Evolutionary conservation across 768 basidiomycete species (phyloP).

Genomic region (Dentipellis fragilis): DNA sequence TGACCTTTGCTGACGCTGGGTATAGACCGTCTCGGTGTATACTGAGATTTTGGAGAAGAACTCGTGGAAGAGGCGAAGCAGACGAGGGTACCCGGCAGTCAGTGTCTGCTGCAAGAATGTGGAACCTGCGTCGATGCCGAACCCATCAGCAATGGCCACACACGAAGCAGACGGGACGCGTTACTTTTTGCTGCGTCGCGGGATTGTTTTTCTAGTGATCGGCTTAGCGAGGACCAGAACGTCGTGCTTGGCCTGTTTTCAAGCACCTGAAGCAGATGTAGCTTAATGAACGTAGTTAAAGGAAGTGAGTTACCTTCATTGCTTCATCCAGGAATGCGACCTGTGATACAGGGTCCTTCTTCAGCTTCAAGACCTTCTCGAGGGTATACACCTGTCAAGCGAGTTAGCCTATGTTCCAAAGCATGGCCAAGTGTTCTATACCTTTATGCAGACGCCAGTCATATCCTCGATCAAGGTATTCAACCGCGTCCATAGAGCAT

Average conservation of each 20-base stretch:
- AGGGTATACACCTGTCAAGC: conserved; percentile 74
- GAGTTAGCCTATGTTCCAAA: neutral
- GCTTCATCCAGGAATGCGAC: conserved; percentile 83
- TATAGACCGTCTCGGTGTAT: conserved; percentile 91
- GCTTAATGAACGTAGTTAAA: neutral
- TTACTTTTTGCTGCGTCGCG: conserved; percentile 74
- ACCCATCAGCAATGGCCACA: neutral
- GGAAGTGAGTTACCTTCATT: conserved; percentile 58
- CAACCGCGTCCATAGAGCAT: conserved; percentile 72
- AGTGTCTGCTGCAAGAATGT: conserved; percentile 87
- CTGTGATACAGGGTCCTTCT: conserved; percentile 74
- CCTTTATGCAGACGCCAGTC: conserved; percentile 87
- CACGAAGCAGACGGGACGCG: conserved; percentile 3
- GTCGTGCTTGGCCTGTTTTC: conserved; percentile 87
- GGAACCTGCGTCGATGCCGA: conserved; percentile 44
- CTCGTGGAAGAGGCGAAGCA: conserved; percentile 89
- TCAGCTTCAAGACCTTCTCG: conserved; percentile 86
- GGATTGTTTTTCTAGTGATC: conserved; percentile 72
- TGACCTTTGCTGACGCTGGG: conserved; percentile 75
- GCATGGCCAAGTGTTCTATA: conserved; percentile 11
- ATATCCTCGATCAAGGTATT: conserved; percentile 83
- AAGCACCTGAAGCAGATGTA: conserved; percentile 39
- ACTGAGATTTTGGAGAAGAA: conserved; percentile 95
- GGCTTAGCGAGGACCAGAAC: conserved; percentile 82
- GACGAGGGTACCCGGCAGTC: conserved; percentile 73